Base-by-base conservation (phyloP, 2,329 filamentous ascomycete species). In the Aureobasidium lini region DNA sequence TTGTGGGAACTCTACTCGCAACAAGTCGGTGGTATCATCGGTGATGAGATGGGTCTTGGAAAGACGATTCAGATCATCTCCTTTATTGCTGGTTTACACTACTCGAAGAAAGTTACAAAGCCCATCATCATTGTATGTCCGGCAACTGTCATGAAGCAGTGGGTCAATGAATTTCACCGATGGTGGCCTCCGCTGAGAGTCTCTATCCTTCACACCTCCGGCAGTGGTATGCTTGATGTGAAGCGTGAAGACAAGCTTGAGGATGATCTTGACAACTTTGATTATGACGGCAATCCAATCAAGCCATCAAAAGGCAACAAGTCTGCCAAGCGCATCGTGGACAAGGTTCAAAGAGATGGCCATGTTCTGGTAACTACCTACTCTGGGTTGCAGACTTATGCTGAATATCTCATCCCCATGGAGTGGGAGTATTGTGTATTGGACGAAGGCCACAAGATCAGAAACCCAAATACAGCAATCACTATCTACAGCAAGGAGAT, bases 121-220 rank as follows among this genome's bases (percentile, higher is more conserved):
- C 94, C 94, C 0, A 85, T 95, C 44, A 90, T 99, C 61, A 83
- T 99, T 7, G 91, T 99, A 4, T 92, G 91, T 53, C 94, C 94
- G 1, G 93, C 93, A 3, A 99, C 94, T 0, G 88, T 99, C 28
- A 86, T 99, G 76, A 88, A 90, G 62, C 94, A 99, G 71, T 99
- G 94, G 94, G 94, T 96, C 11, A 95, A 95, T 64, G 94, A 99
- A 69, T 97, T 99, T 66, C 95, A 99, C 73, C 85, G 87, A 11
- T 99, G 95, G 95, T 99, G 95, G 95, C 94, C 94, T n/a, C 87
- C 94, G n/a, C 78, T 99, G 34, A 84, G 95, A 43, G 94, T 99
- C 5, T 95, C 92, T 0, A 97, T 99, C 62, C 73, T 99, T 50
- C 94, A 99, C 70, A 90, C 90, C 0, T 96, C 94, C 4, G 94